phyloP scores from a whole-genome alignment of 495 filamentous ascomycete genomes.

The Jackrogersella multiformis region DNA sequence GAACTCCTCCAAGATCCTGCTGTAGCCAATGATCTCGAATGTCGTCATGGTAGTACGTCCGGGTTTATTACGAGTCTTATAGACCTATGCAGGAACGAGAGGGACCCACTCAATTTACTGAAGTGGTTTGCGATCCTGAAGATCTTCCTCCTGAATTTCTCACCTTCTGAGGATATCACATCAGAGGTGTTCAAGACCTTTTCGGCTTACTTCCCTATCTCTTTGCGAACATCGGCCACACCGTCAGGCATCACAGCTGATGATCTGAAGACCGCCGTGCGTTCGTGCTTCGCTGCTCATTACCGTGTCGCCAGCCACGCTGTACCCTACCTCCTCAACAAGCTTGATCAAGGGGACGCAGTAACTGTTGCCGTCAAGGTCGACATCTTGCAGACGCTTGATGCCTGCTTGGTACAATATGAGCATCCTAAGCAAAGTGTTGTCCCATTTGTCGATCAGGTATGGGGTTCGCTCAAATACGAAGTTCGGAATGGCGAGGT shows the following conservation, averaged over 20 bases:
- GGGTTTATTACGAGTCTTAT: conserved; percentile 54
- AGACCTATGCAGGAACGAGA: conserved; percentile 57
- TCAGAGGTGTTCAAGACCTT: conserved; percentile 58
- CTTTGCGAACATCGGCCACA: conserved; percentile 53
- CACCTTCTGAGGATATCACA: conserved; percentile 52
- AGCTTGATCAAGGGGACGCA: conserved; percentile 61
- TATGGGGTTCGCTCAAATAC: conserved; percentile 66
- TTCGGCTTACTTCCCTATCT: conserved; percentile 64
- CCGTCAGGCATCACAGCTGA: conserved; percentile 58
- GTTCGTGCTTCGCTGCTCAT: conserved; percentile 58
- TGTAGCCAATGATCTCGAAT: conserved; percentile 52
- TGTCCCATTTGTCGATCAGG: conserved; percentile 52
- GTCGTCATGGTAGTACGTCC: conserved; percentile 49
- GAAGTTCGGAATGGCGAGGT: conserved; percentile 66
- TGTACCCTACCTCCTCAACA: conserved; percentile 58
- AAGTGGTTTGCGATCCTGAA: conserved; percentile 58
- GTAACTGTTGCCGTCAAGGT: conserved; percentile 62
- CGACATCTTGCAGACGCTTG: conserved; percentile 61
- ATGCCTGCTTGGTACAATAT: conserved; percentile 56
- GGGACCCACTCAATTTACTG: conserved; percentile 59
- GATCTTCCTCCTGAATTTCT: conserved; percentile 51
- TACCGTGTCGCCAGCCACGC: conserved; percentile 49
- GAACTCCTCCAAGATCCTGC: conserved; percentile 48
- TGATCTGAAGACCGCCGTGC: conserved; percentile 57
- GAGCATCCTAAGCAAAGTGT: conserved; percentile 51